These are phyloP conservation scores for Rhynchospora pubera DNA, from an alignment of 176 grass and related monocot genomes.

Conservation along the genomic window DNA sequence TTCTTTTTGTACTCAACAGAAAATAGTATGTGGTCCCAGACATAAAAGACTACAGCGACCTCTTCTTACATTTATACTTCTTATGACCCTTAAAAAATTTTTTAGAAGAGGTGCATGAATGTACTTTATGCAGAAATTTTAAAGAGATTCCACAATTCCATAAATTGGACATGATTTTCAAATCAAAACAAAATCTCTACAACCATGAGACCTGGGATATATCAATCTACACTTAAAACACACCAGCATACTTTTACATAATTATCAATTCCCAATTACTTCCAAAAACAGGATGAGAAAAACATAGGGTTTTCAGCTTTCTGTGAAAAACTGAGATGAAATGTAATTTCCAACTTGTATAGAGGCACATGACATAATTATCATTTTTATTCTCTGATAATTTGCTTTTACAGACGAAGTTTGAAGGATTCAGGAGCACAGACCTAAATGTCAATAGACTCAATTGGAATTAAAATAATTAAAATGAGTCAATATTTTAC, in stretches of 20 bases:
- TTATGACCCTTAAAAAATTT: background rate
- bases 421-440: background rate
- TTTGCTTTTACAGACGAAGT: background rate
- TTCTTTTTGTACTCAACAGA: background rate
- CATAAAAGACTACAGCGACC: background rate
- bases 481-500: constrained; percentile 23
- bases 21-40: background rate
- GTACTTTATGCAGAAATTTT: background rate
- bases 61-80: background rate
- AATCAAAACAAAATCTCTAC: background rate
- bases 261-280: background rate
- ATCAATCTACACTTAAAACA: background rate
- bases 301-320: background rate
- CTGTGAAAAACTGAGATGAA: background rate
- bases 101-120: background rate
- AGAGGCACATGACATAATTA: background rate
- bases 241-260: background rate
- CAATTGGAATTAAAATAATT: background rate
- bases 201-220: background rate
- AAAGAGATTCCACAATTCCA: background rate
- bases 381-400: background rate
- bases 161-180: background rate
- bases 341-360: background rate
- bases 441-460: background rate
- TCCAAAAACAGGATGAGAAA: background rate